Base-by-base conservation (phyloP, 306 rosid genomes). In the Quercus alba region DNA sequence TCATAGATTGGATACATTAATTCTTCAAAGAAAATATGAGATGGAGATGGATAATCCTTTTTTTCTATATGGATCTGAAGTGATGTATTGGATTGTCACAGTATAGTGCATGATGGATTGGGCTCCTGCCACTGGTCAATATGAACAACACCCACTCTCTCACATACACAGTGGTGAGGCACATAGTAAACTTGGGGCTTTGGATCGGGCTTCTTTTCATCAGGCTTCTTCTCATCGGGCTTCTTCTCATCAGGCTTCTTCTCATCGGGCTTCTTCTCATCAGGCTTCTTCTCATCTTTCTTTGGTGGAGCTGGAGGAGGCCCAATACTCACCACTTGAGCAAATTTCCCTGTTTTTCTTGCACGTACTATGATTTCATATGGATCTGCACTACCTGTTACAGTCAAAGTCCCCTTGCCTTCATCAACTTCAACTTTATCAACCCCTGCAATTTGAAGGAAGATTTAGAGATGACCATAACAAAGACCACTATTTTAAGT, bases 341-440 rank as follows among this genome's bases (percentile, higher is more conserved):
- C 96, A 76, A 1, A 41, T 80, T 84, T 93, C 5, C 89, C 87
- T 0, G 83, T 81, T 75, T 88, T 88, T 81, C 92, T 88, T 33
- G 82, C 78, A 8, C 84, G 76, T 20, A 85, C 75, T 6, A 93
- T 86, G 52, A 90, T 88, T 0, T 85, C 87, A 63, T 82, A 86
- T 2, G 97, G 96, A 64, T 93, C 97, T 55, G 94, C 94, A n/a
- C 84, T 44, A 4, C 97, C 97, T 5, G 85, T 89, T 49, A 93
- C 87, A 0, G 86, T 86, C 79, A 91, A 57, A 20, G 88, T 88
- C 18, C 90, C 94, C 70, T 88, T 89, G 54, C 57, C 87, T 82
- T 76, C 94, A 77, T 91, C 96, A 4, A 75, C 81, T 77, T 93
- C 94, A 21, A 91, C 80, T 85, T 93, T 84, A 81, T 93, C 94